These are phyloP conservation scores for Zymoseptoria brevis DNA, from an alignment of 2,329 filamentous ascomycete species.

Conservation along the genomic window DNA sequence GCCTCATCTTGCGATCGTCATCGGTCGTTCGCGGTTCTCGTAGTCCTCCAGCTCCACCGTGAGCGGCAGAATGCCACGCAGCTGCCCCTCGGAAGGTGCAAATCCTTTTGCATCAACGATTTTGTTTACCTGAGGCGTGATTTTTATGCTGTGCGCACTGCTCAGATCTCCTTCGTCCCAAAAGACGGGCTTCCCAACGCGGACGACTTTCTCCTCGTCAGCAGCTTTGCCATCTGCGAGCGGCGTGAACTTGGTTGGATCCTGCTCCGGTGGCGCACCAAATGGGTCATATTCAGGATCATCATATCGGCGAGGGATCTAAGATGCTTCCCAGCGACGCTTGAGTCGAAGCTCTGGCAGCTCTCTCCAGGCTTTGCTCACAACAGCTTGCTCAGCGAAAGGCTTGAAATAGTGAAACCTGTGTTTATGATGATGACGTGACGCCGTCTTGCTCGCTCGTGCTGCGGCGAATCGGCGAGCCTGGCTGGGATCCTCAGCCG, in stretches of 20 bases:
- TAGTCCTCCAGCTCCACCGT: constrained; percentile 12
- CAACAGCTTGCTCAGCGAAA: not conserved
- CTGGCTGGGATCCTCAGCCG: not conserved
- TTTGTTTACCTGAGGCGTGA: not conserved
- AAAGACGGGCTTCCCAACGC: not conserved
- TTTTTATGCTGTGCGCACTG: not conserved
- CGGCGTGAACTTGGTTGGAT: not conserved
- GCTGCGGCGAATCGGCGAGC: not conserved
- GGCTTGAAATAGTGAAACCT: not conserved
- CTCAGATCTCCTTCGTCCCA: not conserved
- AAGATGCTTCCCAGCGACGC: not conserved
- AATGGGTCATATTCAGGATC: not conserved
- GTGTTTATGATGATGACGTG: not conserved
- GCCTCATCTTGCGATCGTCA: constrained; percentile 6
- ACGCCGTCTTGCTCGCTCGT: not conserved
- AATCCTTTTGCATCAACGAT: not conserved
- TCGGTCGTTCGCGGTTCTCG: constrained; percentile 14
- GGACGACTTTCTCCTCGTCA: not conserved
- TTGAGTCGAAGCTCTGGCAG: not conserved
- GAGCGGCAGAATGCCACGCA: constrained; percentile 6
- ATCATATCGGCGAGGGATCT: not conserved
- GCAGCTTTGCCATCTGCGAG: not conserved
- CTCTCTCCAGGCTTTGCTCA: not conserved
- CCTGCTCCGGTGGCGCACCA: not conserved
- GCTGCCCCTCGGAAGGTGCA: constrained; percentile 9